Conservation (phyloP, 2,329 filamentous ascomycete genomes). For the Drechslerella stenobrocha region DNA sequence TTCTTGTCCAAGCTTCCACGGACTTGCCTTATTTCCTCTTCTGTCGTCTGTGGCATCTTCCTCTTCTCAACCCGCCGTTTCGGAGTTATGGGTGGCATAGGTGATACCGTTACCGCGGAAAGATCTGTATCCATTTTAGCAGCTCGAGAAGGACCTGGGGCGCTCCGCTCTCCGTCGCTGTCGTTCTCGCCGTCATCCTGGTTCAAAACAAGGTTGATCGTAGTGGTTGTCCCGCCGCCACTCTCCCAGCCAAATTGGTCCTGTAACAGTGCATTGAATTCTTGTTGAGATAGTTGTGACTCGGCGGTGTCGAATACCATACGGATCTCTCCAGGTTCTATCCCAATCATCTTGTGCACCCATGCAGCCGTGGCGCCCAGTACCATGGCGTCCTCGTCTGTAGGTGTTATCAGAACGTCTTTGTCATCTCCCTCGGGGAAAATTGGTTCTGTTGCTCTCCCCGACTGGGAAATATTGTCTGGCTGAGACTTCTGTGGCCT, state of each 20-base stretch:
- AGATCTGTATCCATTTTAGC: background rate
- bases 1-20: slow-evolving; percentile 6
- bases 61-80: background rate
- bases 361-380: slow-evolving; percentile 17
- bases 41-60: background rate
- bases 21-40: slow-evolving; percentile 5
- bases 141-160: background rate
- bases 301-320: background rate
- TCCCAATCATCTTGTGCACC: slow-evolving; percentile 20
- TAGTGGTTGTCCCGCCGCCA: background rate
- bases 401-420: slow-evolving; percentile 1
- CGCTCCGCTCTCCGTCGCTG: background rate
- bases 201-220: background rate
- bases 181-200: background rate
- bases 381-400: slow-evolving; percentile 11
- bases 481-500: background rate
- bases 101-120: too few species aligned
- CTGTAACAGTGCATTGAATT: background rate
- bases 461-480: background rate
- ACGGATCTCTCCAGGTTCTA: background rate
- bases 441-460: background rate
- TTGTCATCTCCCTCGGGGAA: background rate
- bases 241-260: background rate
- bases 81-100: too few species aligned
- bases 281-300: background rate